These are phyloP conservation scores for Ganoderma resinaceum DNA, from an alignment of 1,284 basidiomycete species.

Conservation along the genomic window DNA sequence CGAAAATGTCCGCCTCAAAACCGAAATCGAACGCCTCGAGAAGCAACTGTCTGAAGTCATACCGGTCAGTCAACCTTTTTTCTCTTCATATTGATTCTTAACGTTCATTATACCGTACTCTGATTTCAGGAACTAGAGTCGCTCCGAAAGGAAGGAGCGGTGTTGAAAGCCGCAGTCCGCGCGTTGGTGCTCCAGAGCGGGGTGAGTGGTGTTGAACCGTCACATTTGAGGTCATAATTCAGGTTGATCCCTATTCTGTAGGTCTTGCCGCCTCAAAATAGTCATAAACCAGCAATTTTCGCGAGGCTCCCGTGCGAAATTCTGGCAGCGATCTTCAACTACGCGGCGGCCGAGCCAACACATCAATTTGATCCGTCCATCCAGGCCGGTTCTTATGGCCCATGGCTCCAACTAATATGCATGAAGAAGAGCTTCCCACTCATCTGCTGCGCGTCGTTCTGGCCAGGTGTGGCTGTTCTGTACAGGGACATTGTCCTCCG, in stretches of 20 bases:
- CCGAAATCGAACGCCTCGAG: not conserved
- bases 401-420: not conserved
- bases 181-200: not conserved
- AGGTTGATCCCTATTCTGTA: not conserved
- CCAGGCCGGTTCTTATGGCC: not conserved
- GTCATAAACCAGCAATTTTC: not conserved
- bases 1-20: not conserved
- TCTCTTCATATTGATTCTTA: not conserved
- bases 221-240: not conserved
- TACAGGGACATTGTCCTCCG: slow-evolving; percentile 13
- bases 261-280: not conserved
- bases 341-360: not conserved
- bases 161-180: not conserved
- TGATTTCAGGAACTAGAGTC: not conserved
- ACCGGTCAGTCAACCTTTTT: not conserved
- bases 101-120: not conserved
- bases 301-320: not conserved
- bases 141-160: not conserved
- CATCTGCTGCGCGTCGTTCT: slow-evolving; percentile 4
- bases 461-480: slow-evolving; percentile 2
- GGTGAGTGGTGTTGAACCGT: not conserved
- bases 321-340: not conserved
- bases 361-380: not conserved
- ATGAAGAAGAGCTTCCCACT: slow-evolving; percentile 9
- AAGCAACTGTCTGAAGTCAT: not conserved